Conservation (phyloP, 306 rosid genomes). For the Acmispon strigosus region DNA sequence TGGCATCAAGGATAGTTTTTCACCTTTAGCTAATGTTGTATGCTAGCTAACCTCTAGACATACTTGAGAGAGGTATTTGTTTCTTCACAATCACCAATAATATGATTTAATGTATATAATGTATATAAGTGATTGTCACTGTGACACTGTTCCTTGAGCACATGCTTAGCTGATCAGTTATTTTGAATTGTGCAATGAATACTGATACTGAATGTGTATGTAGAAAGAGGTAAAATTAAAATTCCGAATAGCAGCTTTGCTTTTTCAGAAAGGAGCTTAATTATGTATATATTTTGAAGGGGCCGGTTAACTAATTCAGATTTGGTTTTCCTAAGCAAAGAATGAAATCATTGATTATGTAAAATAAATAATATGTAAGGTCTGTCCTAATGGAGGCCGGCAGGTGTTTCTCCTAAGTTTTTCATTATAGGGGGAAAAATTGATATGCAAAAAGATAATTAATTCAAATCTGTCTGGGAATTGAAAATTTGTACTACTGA, state of each 20-base stretch:
- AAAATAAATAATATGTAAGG: too few species aligned
- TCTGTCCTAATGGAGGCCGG: too few species aligned
- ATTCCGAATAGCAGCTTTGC: not conserved
- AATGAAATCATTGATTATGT: not conserved
- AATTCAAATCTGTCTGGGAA: too few species aligned
- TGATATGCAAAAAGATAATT: too few species aligned
- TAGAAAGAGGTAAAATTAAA: not conserved
- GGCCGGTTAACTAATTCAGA: not conserved
- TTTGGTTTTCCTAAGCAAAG: not conserved
- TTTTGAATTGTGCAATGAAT: not conserved
- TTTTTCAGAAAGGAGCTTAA: too few species aligned
- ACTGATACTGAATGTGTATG: not conserved
- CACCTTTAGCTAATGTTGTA: slow-evolving; percentile 19
- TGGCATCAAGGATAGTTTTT: not conserved
- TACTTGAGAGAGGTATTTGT: not conserved
- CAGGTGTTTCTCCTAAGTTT: too few species aligned
- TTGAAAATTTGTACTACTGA: too few species aligned
- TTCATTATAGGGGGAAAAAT: too few species aligned
- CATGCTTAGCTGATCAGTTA: not conserved
- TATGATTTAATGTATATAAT: slow-evolving; percentile 19
- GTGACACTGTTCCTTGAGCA: not conserved
- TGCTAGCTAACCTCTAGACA: slow-evolving; percentile 3
- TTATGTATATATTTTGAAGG: not conserved
- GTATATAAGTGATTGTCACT: not conserved
- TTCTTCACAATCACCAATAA: slow-evolving; percentile 14